Base-by-base conservation (phyloP, 1,139 yeast species). In the Pichia cactophila region DNA sequence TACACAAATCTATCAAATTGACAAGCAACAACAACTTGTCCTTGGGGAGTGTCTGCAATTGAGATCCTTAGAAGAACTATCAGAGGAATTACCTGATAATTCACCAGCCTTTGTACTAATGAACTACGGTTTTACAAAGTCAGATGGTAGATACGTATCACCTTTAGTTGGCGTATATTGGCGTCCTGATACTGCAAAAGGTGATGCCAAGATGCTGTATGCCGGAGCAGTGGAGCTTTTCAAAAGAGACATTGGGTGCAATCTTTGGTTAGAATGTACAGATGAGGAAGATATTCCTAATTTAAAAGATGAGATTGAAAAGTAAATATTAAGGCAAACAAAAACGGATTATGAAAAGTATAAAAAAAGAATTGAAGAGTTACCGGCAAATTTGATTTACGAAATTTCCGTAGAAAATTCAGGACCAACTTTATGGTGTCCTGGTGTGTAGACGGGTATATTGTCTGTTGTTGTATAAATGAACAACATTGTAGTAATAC, bases 191-290 rank as follows among this genome's bases (percentile, higher is more conserved):
- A 86, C 96, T 0, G 75, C 89, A 20, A 83, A 86, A 17, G 92
- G 83, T 62, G 86, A 83, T 49, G 72, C 77, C 62, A 78, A 84
- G 63, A 89, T 89, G 96, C 69, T 86, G 45, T 89, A 86, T 60
- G 97, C 96, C 1, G 95, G 94, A 2, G 95, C 95, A 0, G 78
- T 86, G 29, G 96, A 89, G 61, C 69, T 83, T 58, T 76, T 89
- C 54, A 74, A 92, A 63, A 82, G 78, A 49, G 83, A 83, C 60
- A 86, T 95, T 17, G 90, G 92, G 14, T 90, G 85, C 14, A 58
- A 60, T 48, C 67, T 78, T 57, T 67, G 80, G 45, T 68, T 81
- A 46, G 81, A 80, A 58, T 58, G 78, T 17, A 75, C 71, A 35
- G 86, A 81, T 46, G 84, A 79, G 53, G 86, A 81, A 42, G 86